Evolutionary conservation across 805 yeast species (phyloP), one percentile per base, ranked within the genome.

Genomic region (Saccharomycopsis capsularis): DNA sequence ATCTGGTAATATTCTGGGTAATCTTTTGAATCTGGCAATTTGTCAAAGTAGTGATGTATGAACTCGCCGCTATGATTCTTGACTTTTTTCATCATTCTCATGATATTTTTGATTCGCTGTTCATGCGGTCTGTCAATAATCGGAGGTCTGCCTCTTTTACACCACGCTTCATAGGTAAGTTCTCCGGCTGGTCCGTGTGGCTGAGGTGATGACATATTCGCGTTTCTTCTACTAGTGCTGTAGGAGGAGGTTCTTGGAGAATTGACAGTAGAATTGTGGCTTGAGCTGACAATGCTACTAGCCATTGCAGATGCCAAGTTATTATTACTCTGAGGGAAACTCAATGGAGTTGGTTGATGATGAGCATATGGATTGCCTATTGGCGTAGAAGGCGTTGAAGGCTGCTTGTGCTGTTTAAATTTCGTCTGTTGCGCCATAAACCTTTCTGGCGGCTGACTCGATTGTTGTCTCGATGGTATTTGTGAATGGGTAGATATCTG

Each of bases 41-140:
- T 81, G 56, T 91, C 97, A 65, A 90, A 89, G 55, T 76, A 76
- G 16, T 70, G 60, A n/a, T 81, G 75, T 39, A 85, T 66, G 32
- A 75, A 68, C 22, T 73, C 68, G 11, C 72, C 72, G 40, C 69
- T 69, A 1, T 71, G 69, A 57, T 75, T 80, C 40, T 78, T 75
- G 51, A 84, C 81, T 60, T 85, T 85, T 60, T 89, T 85, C 60
- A 93, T 70, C 43, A 78, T 81, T 62, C 95, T 79, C 71, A 93
- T 68, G 35, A 93, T 81, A 56, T 87, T 81, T 64, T 91, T 90
- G 65, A 91, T 89, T 55, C 97, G 74, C 60, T 88, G 88, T 65
- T 93, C 97, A 64, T 84, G 90, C 4, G 95, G 95, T 61, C 81
- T 83, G 63, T 86, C 95, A 44, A 88, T 87, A 49, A 87, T 83